Conservation (phyloP, 768 basidiomycete genomes). For the Pisolithus albus region DNA sequence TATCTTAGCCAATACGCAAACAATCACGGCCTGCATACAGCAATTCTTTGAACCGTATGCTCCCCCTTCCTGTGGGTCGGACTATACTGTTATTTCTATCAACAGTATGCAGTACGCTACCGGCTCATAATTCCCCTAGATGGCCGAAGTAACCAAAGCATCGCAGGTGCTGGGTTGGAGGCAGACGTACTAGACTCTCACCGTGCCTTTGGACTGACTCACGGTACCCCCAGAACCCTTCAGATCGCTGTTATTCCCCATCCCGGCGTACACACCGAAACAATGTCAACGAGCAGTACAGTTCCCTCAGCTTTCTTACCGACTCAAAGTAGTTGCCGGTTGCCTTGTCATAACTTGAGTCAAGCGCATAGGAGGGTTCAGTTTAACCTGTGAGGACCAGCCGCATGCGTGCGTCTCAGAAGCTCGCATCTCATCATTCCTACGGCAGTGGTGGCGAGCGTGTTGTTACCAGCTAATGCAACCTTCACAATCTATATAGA, state of each 20-base stretch:
- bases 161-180: conserved; percentile 48
- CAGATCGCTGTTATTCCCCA: conserved; percentile 55
- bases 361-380: no score
- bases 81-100: conserved; percentile 48
- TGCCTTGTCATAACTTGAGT: no score
- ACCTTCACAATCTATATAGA: not conserved
- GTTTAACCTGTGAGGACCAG: conserved; percentile 29
- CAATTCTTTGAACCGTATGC: conserved; percentile 43
- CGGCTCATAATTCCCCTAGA: conserved; percentile 31
- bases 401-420: not conserved
- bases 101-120: conserved; percentile 34
- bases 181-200: conserved; percentile 59
- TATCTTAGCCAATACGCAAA: conserved; percentile 52
- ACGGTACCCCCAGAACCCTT: conserved; percentile 52
- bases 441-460: conserved; percentile 32
- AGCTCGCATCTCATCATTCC: not conserved
- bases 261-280: conserved; percentile 37
- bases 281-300: conserved; percentile 46
- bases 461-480: not conserved
- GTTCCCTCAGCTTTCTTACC: not conserved
- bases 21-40: conserved; percentile 43
- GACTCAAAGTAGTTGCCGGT: no score
- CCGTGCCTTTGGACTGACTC: conserved; percentile 57
- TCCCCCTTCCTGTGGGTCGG: conserved; percentile 42
- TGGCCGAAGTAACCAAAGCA: conserved; percentile 52